phyloP scores from a whole-genome alignment of 2,329 filamentous ascomycete species.

The Coniochaeta sp. region DNA sequence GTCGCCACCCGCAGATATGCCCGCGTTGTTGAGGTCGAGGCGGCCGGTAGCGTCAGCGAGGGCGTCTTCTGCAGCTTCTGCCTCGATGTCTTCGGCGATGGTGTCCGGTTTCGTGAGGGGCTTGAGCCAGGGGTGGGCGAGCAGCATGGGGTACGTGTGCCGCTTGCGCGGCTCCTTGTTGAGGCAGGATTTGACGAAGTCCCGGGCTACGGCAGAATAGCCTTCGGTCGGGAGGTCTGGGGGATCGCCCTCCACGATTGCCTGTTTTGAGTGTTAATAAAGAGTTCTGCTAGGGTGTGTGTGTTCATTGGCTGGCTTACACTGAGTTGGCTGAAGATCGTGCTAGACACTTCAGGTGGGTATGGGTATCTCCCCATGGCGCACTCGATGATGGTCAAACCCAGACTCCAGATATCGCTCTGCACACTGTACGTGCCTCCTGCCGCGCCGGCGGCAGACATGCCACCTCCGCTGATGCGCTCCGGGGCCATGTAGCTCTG shows the following conservation, averaged over 20 bases:
- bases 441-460: conserved; percentile 59
- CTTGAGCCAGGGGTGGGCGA: conserved; percentile 81
- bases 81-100: conserved; percentile 26
- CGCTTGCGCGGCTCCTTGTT: conserved; percentile 88
- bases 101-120: conserved; percentile 20
- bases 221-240: conserved; percentile 73
- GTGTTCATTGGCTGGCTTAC: conserved; percentile 49
- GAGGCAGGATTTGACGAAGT: conserved; percentile 83
- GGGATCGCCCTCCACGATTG: conserved; percentile 95
- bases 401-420: conserved; percentile 95
- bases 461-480: conserved; percentile 79
- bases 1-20: conserved; percentile 14
- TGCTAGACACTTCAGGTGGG: conserved; percentile 93
- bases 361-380: conserved; percentile 93
- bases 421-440: conserved; percentile 94
- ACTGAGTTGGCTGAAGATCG: conserved; percentile 94
- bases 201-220: conserved; percentile 71
- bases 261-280: conserved; percentile 44
- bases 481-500: conserved; percentile 99
- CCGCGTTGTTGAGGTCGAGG: conserved; percentile 27
- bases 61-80: conserved; percentile 20
- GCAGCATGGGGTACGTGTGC: conserved; percentile 87
- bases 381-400: conserved; percentile 91
- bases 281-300: neutral
- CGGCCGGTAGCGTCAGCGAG: conserved; percentile 34